A percentile compares a stretch with the other conserved stretches of the same genome.
Conservation (phyloP, 352 stramenopile genomes). For the Phytopythium montanum region DNA sequence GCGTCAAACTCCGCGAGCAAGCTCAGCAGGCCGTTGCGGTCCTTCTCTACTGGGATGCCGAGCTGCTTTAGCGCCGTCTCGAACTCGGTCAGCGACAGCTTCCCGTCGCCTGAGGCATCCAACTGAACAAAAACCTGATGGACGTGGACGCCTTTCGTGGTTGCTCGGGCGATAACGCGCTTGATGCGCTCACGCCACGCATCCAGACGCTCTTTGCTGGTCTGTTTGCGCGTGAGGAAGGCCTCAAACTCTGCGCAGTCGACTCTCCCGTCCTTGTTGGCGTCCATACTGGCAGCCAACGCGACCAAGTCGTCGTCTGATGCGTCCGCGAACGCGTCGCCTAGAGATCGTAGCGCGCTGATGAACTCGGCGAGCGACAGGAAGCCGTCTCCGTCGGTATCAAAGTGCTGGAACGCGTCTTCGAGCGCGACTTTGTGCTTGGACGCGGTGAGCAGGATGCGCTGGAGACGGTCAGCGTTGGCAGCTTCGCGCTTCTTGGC, state of each 20-base stretch:
- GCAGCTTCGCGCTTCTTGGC: neutral
- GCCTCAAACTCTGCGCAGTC: constrained; percentile 38
- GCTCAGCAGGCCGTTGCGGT: constrained; percentile 30
- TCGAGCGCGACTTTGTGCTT: constrained; percentile 25
- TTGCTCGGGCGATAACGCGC: constrained; percentile 40
- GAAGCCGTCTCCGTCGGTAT: constrained; percentile 36
- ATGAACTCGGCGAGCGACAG: constrained; percentile 48
- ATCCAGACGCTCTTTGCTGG: constrained; percentile 2
- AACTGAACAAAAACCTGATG: constrained; percentile 67
- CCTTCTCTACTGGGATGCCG: constrained; percentile 28
- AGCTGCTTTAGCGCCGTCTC: constrained; percentile 45
- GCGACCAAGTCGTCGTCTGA: constrained; percentile 33
- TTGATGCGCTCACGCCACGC: constrained; percentile 47
- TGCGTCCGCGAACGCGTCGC: constrained; percentile 38
- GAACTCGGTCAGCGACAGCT: constrained; percentile 54
- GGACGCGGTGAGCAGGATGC: constrained; percentile 26
- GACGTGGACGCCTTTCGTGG: constrained; percentile 53
- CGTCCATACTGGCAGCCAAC: constrained; percentile 31
- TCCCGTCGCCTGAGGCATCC: constrained; percentile 56
- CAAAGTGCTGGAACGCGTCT: constrained; percentile 42
- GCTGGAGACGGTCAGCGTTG: constrained; percentile 31
- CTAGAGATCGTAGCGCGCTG: constrained; percentile 38
- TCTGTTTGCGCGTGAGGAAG: constrained; percentile 20
- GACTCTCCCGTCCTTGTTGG: constrained; percentile 43
- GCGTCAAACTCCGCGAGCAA: constrained; percentile 54